These are phyloP conservation scores for Sporisorium graminicola DNA, from an alignment of 1,284 basidiomycete species.

Conservation along the genomic window DNA sequence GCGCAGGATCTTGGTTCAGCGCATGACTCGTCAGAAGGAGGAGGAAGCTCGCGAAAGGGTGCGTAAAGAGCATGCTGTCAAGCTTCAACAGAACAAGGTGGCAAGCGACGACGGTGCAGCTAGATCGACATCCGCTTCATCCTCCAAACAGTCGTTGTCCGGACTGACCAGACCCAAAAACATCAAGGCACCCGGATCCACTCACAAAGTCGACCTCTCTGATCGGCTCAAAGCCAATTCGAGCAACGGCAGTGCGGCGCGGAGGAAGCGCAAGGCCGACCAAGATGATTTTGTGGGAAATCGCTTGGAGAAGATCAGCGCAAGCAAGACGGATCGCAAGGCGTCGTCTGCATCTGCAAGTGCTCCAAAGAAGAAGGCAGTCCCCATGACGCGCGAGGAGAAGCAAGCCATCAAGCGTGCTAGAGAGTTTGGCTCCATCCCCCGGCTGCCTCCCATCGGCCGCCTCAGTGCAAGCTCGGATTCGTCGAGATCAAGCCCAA, in stretches of 20 bases:
- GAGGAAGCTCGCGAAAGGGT: slow-evolving; percentile 38
- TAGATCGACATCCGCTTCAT: not conserved
- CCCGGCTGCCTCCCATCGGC: slow-evolving; percentile 20
- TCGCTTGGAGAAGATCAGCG: slow-evolving; percentile 27
- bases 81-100: slow-evolving; percentile 11
- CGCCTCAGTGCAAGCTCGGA: slow-evolving; percentile 10
- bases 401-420: slow-evolving; percentile 47
- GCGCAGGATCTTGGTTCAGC: slow-evolving; percentile 41
- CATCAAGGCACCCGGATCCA: slow-evolving; percentile 25
- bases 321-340: slow-evolving; percentile 10
- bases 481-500: slow-evolving; percentile 24
- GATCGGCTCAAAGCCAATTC: slow-evolving; percentile 16
- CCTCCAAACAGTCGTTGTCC: slow-evolving; percentile 3
- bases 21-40: slow-evolving; percentile 42
- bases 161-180: not conserved
- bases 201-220: slow-evolving; percentile 42
- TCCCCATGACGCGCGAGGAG: slow-evolving; percentile 55
- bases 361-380: slow-evolving; percentile 20
- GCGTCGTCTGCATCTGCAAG: slow-evolving; percentile 13
- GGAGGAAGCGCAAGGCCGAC: slow-evolving; percentile 38
- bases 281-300: slow-evolving; percentile 54
- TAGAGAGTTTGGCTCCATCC: slow-evolving; percentile 44
- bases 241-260: slow-evolving; percentile 2
- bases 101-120: slow-evolving; percentile 9
- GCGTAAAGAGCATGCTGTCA: slow-evolving; percentile 31